A percentile compares a stretch with the other conserved stretches of the same genome.
These are phyloP conservation scores for Fusarium equiseti DNA, from an alignment of 2,329 filamentous ascomycete genomes.

Conservation along the genomic window DNA sequence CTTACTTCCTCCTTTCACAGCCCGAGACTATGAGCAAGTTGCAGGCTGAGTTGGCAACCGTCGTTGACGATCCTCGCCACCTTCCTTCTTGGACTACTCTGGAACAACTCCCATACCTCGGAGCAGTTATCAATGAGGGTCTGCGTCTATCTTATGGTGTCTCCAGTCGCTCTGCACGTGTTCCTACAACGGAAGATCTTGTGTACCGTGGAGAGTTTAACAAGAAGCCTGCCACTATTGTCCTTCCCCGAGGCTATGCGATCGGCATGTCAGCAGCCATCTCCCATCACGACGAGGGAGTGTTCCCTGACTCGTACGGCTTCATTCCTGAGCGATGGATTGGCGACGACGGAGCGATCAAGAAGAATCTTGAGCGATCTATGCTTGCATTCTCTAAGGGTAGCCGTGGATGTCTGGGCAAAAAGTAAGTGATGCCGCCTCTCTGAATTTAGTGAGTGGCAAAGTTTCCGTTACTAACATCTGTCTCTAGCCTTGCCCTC, in stretches of 20 bases:
- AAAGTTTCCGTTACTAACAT: not conserved
- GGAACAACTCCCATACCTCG: slow-evolving; percentile 14
- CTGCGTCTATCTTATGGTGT: slow-evolving; percentile 16
- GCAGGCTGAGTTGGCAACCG: not conserved
- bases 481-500: slow-evolving; percentile 1
- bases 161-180: slow-evolving; percentile 15
- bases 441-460: no score
- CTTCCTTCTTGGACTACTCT: slow-evolving; percentile 20
- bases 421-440: slow-evolving; percentile 4
- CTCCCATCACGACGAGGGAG: slow-evolving; percentile 11
- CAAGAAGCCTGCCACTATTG: not conserved
- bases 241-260: slow-evolving; percentile 14
- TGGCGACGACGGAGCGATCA: slow-evolving; percentile 1
- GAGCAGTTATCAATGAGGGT: slow-evolving; percentile 2
- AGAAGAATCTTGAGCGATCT: slow-evolving; percentile 12
- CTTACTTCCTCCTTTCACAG: slow-evolving; percentile 19
- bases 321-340: slow-evolving; percentile 21
- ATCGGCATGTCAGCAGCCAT: slow-evolving; percentile 23
- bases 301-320: slow-evolving; percentile 13
- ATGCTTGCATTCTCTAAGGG: slow-evolving; percentile 19
- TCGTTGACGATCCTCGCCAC: slow-evolving; percentile 10
- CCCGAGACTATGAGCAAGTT: not conserved
- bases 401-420: slow-evolving; percentile 23
- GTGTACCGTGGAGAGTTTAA: slow-evolving; percentile 11
- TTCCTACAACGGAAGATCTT: slow-evolving; percentile 16